Evolutionary conservation across 2,329 filamentous ascomycete genomes (phyloP), one percentile per base, ranked within the genome.

Genomic region (Aspergillus eucalypticola): DNA sequence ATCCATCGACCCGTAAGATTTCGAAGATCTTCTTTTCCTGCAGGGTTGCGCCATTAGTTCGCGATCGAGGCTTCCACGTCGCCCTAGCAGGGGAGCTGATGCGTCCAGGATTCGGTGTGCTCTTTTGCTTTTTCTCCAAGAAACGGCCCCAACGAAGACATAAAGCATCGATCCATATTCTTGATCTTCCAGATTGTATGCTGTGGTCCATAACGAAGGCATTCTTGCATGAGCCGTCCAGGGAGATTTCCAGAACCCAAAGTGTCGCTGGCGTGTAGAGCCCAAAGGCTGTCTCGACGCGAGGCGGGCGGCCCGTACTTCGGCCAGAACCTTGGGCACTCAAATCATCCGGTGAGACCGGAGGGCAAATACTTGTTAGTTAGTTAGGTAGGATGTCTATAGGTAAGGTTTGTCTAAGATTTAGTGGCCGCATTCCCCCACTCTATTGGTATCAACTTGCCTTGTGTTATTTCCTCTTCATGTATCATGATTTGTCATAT

Each of bases 321-420:
- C 25, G 44, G 44, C 23, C 21, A 23, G 44, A 44, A 44, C 41
- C 13, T 44, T 44, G 41, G 19, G 19, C 21, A 21, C 41, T 44
- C 19, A 17, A 23, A 21, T 21, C 41, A 44, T 21, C 41, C 19
- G 44, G 44, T 25, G 44, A 48, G 19, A 48, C 21, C 11, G 19
- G 25, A 29, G 15, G 44, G 15, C 8, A 29, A 7, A 27, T 17
- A 50, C 17, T 44, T 11, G 17, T 44, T 44, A 23, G 10, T 21
- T 21, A 44, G 10, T 21, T 21, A 44, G 17, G 46, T 17, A 17
- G 46, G 1, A 32, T 19, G 46, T 10, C 46, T 3, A 27, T 11
- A 32, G 15, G 46, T 50, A 50, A 50, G 46, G 46, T 50, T 50
- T 29, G 46, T 50, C 46, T 50, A 50, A 11, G n/a, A 50, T 29